These are phyloP conservation scores for Fusarium tupiense DNA, from an alignment of 2,329 filamentous ascomycete species.

Conservation along the genomic window DNA sequence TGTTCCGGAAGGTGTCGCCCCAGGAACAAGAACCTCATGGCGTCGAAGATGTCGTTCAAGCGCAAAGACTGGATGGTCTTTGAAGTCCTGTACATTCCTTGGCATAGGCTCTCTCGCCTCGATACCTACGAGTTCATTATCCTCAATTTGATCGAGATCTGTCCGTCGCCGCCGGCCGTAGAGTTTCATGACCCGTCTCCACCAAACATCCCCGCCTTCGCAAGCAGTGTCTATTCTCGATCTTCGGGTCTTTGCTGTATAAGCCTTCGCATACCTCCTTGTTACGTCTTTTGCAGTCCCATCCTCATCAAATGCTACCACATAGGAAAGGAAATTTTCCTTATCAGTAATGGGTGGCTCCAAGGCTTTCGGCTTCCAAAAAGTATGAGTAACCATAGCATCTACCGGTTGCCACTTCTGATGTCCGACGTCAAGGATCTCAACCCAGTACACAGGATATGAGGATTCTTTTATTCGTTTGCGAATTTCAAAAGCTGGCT, in stretches of 20 bases:
- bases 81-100: conserved; percentile 86
- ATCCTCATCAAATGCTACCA: conserved; percentile 84
- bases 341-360: conserved; percentile 85
- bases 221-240: conserved; percentile 75
- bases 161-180: conserved; percentile 55
- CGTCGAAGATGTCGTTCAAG: conserved; percentile 85
- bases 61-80: conserved; percentile 84
- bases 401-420: conserved; percentile 95
- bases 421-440: conserved; percentile 84
- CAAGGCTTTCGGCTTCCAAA: conserved; percentile 78
- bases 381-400: conserved; percentile 78
- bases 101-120: conserved; percentile 86
- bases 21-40: conserved; percentile 83
- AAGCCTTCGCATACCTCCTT: conserved; percentile 85
- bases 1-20: conserved; percentile 77
- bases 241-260: conserved; percentile 88
- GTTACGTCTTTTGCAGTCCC: conserved; percentile 86
- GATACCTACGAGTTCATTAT: conserved; percentile 75
- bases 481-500: conserved; percentile 47
- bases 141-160: conserved; percentile 86
- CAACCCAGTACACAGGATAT: conserved; percentile 93
- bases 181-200: conserved; percentile 60
- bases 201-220: conserved; percentile 63
- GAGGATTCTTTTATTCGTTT: conserved; percentile 72
- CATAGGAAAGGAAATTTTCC: conserved; percentile 83